Conservation (phyloP, 1,284 basidiomycete genomes). For the Trametes hirsuta region DNA sequence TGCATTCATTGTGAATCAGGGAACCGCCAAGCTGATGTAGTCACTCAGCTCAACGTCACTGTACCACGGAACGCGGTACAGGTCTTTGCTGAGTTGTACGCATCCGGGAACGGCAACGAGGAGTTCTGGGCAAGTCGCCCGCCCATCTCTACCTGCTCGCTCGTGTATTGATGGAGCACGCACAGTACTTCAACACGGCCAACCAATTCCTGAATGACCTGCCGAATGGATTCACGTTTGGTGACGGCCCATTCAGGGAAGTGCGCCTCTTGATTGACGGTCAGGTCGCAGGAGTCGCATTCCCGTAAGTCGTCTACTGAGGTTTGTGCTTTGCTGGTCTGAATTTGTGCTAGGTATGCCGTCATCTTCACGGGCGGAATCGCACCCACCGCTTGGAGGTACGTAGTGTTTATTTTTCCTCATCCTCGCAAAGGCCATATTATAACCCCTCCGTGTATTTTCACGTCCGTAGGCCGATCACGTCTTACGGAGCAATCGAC, state of each 20-base stretch:
- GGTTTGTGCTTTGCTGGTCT: neutral
- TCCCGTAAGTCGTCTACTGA: constrained; percentile 51
- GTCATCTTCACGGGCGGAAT: constrained; percentile 85
- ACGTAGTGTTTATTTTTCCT: constrained; percentile 11
- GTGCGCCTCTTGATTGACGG: constrained; percentile 79
- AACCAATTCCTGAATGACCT: constrained; percentile 61
- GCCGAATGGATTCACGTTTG: constrained; percentile 55
- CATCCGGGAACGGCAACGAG: constrained; percentile 74
- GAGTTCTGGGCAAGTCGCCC: constrained; percentile 69
- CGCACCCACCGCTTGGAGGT: constrained; percentile 75
- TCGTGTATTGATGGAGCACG: neutral
- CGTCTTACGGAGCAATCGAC: constrained; percentile 78
- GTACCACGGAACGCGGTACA: constrained; percentile 69
- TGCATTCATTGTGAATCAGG: neutral
- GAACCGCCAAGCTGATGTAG: neutral
- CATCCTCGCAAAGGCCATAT: neutral
- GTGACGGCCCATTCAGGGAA: constrained; percentile 78
- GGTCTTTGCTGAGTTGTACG: constrained; percentile 72
- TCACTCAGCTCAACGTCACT: constrained; percentile 61
- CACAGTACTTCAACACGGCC: constrained; percentile 73
- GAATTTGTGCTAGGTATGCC: constrained; percentile 43
- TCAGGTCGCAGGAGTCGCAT: constrained; percentile 70
- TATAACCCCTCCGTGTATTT: neutral
- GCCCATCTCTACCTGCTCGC: neutral
- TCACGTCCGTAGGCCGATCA: constrained; percentile 59